Evolutionary conservation across 1,139 yeast species (phyloP).

Genomic region (Kodamaea suecica): DNA sequence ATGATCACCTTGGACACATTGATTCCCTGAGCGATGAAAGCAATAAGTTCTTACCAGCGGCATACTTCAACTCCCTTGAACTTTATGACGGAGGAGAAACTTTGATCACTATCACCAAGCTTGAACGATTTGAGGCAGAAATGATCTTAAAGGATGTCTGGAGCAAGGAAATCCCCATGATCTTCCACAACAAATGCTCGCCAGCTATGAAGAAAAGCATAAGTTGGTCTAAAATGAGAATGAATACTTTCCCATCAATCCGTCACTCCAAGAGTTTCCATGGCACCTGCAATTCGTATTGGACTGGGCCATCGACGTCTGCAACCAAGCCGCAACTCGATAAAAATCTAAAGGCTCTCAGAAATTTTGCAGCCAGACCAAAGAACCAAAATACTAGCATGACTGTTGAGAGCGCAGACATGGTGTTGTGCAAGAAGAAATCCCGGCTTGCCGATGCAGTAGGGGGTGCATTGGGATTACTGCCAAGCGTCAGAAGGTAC

Average conservation of each 20-base stretch:
- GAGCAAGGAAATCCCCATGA: constrained; percentile 20
- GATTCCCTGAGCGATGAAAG: neutral
- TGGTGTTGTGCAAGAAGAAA: no score
- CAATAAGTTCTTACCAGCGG: neutral
- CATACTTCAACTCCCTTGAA: neutral
- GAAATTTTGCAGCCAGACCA: neutral
- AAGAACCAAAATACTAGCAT: no score
- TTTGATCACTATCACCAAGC: constrained; percentile 6
- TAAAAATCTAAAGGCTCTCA: no score
- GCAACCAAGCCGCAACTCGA: neutral
- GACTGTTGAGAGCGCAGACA: no score
- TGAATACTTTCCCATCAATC: constrained; percentile 11
- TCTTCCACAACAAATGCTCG: constrained; percentile 4
- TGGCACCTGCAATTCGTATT: neutral
- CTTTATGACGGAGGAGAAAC: neutral
- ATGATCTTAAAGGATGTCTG: constrained; percentile 17
- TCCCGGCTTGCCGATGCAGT: no score
- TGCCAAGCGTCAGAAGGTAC: no score
- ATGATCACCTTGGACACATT: constrained; percentile 4
- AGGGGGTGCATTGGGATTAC: no score
- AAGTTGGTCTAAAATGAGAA: constrained; percentile 16
- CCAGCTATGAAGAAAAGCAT: constrained; percentile 5
- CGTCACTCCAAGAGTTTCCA: constrained; percentile 4
- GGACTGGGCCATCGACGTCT: neutral
- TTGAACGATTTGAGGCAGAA: constrained; percentile 18